Evolutionary conservation across 2,329 filamentous ascomycete species (phyloP), one percentile per base, ranked within the genome.

Genomic region (Aspergillus viridinutans): DNA sequence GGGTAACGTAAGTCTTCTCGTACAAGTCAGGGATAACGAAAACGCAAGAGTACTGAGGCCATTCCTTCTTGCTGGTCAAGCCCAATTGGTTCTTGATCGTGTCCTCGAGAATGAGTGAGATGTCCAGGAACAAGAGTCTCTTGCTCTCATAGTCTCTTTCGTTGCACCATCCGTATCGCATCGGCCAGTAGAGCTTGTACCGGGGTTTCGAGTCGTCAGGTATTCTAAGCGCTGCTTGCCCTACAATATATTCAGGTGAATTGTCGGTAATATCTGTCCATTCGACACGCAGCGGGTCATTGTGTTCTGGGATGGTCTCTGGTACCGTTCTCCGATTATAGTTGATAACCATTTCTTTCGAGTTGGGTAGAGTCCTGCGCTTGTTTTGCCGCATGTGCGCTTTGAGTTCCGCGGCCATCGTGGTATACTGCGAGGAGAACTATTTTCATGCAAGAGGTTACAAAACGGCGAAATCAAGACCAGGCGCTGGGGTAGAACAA

Each of bases 1-100:
- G 87, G 51, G 91, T 90, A 20, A 97, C 90, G 62, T 97, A 96
- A 52, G 85, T 85, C 73, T 96, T 95, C 76, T 99, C 94, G 76
- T 97, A 99, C 9, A 99, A 81, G 72, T 99, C 94, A 0, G 94
- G 94, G 49, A 99, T 95, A 61, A 99, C 87, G 68, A 97, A 91
- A n/a, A 97, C 92, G 66, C 92, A 97, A 67, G 90, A 94, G 75
- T 97, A 97, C 71, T 95, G 90, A 54, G 84, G 83, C 86, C 92
- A 95, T 52, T 93, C 87, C 66, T 88, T 89, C 67, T 89, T 89
- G 61, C 85, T 86, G 28, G 82, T 86, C 45, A 97, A 74, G 1
- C 89, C 90, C 8, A 97, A 81, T 68, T 97, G 91, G n/a, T 84
- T 85, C 62, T 88, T 88, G 67, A 99, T 88, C 1, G 92, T 90